phyloP scores from a whole-genome alignment of 2,329 filamentous ascomycete species.

The Aspergillus sp. region DNA sequence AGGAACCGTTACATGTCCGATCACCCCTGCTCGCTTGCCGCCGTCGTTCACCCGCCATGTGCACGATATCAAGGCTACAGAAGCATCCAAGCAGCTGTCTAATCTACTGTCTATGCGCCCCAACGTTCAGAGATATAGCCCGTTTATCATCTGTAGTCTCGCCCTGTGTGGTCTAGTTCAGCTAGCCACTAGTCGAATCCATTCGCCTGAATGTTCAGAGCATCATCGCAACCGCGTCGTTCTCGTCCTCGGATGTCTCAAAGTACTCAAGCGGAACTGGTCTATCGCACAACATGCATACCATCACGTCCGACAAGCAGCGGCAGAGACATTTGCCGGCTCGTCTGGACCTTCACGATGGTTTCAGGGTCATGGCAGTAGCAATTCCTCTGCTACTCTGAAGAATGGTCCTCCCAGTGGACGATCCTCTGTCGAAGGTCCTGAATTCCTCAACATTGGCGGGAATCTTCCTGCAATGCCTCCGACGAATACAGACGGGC shows the following conservation, averaged over 20 bases:
- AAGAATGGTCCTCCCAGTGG: not conserved
- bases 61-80: constrained; percentile 30
- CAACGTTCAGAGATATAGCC: constrained; percentile 25
- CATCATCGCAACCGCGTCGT: constrained; percentile 33
- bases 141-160: constrained; percentile 24
- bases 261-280: constrained; percentile 25
- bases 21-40: constrained; percentile 10
- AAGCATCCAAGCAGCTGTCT: constrained; percentile 27
- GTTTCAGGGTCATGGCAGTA: not conserved
- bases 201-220: constrained; percentile 31
- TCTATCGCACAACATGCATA: constrained; percentile 23
- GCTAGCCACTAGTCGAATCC: constrained; percentile 26
- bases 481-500: not conserved
- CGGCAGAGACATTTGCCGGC: constrained; percentile 13
- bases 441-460: not conserved
- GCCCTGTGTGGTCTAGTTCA: constrained; percentile 29
- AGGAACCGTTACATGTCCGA: constrained; percentile 5
- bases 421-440: not conserved
- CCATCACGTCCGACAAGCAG: constrained; percentile 19
- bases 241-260: constrained; percentile 29
- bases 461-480: not conserved
- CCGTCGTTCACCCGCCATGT: constrained; percentile 27
- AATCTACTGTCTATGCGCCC: constrained; percentile 28
- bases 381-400: not conserved
- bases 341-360: not conserved